Evolutionary conservation across 106 monocot genomes (phyloP).

Genomic region (Platanthera guangdongensis): DNA sequence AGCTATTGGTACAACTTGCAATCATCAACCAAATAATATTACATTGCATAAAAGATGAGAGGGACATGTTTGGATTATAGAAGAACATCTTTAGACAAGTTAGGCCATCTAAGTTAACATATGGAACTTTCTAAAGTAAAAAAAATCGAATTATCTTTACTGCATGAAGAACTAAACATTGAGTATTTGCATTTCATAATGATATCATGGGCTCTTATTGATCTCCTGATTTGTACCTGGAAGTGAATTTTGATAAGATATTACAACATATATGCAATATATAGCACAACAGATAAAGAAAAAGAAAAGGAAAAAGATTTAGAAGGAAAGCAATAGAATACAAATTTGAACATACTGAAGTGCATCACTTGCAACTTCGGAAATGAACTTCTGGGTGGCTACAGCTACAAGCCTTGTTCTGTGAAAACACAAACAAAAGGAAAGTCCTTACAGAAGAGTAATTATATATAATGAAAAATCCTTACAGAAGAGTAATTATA

Average conservation of each 20-base stretch:
- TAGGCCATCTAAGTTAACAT: neutral
- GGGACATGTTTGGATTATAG: neutral
- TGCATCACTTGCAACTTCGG: conserved; percentile 90
- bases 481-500: neutral
- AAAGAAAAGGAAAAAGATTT: conserved; percentile 1
- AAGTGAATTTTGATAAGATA: neutral
- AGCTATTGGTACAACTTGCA: neutral
- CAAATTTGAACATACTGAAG: conserved; percentile 69
- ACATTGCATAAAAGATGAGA: neutral
- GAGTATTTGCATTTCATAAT: neutral
- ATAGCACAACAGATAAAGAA: neutral
- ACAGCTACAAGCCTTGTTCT: conserved; percentile 94
- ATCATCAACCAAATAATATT: neutral
- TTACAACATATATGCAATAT: neutral
- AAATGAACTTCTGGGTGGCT: conserved; percentile 86
- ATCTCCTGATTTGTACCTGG: neutral
- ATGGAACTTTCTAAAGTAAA: neutral
- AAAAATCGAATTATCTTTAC: neutral
- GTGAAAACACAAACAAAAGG: conserved; percentile 19
- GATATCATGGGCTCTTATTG: neutral
- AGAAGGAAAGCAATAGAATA: neutral
- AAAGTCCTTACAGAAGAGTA: neutral
- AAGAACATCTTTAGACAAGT: neutral
- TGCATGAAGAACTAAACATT: neutral
- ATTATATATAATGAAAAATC: neutral